These are phyloP conservation scores for Verticillium isaacii DNA, from an alignment of 2,329 filamentous ascomycete species.

Conservation along the genomic window DNA sequence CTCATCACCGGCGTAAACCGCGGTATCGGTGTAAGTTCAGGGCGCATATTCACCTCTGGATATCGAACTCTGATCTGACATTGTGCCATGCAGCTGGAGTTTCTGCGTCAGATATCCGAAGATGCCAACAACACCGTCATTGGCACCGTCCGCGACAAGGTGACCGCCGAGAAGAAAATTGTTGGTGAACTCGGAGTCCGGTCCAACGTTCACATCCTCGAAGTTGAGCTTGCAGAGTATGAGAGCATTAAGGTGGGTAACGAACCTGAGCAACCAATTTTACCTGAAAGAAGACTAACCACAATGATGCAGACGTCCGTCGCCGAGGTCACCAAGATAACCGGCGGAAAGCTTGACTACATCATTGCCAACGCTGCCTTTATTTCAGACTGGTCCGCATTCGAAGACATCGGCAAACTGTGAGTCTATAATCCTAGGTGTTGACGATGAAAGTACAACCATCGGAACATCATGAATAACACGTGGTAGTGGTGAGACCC, in stretches of 20 bases:
- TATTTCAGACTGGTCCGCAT: conserved; percentile 15
- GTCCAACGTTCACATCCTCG: conserved; percentile 31
- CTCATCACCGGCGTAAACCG: conserved; percentile 14
- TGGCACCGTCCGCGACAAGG: conserved; percentile 41
- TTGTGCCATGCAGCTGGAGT: not conserved
- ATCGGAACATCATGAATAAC: too few species aligned
- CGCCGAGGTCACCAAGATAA: conserved; percentile 25
- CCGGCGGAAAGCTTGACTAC: conserved; percentile 38
- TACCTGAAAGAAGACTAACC: too few species aligned
- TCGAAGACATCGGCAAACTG: conserved; percentile 30
- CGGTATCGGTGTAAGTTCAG: conserved; percentile 13
- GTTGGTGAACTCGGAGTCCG: conserved; percentile 28
- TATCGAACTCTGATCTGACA: not conserved
- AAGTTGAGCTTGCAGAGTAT: conserved; percentile 38
- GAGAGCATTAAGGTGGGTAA: conserved; percentile 22
- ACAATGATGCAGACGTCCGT: conserved; percentile 24
- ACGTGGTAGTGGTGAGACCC: not conserved
- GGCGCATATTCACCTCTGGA: not conserved
- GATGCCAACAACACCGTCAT: conserved; percentile 31
- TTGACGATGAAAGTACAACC: too few species aligned
- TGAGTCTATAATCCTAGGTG: conserved; percentile 17
- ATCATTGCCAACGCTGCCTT: conserved; percentile 46
- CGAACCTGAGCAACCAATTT: too few species aligned
- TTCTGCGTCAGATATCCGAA: conserved; percentile 16
- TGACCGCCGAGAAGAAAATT: conserved; percentile 35